Conservation (phyloP, 2,329 filamentous ascomycete genomes). For the Bretziella fagacearum region DNA sequence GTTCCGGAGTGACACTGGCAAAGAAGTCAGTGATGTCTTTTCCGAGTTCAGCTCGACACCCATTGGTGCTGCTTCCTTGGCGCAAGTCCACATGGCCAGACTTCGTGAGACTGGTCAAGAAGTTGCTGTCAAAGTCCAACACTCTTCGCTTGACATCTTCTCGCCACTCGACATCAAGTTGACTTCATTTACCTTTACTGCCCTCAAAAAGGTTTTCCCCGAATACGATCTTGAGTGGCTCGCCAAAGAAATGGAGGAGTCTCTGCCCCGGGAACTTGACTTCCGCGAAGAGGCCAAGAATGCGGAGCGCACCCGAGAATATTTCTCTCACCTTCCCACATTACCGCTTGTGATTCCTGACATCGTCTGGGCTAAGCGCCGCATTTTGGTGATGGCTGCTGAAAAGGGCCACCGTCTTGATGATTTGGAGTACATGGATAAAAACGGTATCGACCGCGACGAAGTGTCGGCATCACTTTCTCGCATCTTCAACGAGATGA, state of each 20-base stretch:
- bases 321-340: constrained; percentile 59
- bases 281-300: constrained; percentile 77
- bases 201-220: constrained; percentile 82
- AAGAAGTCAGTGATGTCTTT: constrained; percentile 65
- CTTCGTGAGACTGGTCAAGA: constrained; percentile 66
- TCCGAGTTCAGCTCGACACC: constrained; percentile 65
- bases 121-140: constrained; percentile 94
- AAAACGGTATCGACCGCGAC: constrained; percentile 76
- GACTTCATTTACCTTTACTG: constrained; percentile 77
- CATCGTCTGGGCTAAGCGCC: constrained; percentile 73
- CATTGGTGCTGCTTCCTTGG: constrained; percentile 83
- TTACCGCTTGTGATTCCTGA: constrained; percentile 78
- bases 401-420: constrained; percentile 75
- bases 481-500: constrained; percentile 98
- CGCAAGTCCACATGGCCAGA: constrained; percentile 81
- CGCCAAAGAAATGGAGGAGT: constrained; percentile 79
- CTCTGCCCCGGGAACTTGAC: constrained; percentile 79
- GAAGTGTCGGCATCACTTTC: constrained; percentile 86
- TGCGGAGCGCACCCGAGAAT: constrained; percentile 57
- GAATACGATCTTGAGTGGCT: constrained; percentile 97
- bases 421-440: constrained; percentile 73
- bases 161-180: constrained; percentile 71
- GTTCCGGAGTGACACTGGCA: constrained; percentile 70
- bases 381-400: constrained; percentile 91
- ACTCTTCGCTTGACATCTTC: constrained; percentile 80